phyloP scores from a whole-genome alignment of 2,329 filamentous ascomycete species.

The Phyllosticta citrichinensis region DNA sequence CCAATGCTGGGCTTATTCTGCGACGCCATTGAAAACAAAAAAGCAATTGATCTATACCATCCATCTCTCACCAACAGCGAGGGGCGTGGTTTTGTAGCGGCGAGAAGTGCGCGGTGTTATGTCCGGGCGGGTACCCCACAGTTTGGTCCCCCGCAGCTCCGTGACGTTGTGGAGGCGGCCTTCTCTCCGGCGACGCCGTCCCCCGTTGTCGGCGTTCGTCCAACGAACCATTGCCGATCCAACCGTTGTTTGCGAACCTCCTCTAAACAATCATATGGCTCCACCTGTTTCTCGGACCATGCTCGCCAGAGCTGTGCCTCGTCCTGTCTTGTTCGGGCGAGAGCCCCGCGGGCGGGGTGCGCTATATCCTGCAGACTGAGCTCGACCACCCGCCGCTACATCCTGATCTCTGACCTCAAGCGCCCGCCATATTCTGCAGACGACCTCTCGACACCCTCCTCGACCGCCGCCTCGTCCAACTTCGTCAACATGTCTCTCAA shows the following conservation, averaged over 20 bases:
- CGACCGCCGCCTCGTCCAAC: background rate
- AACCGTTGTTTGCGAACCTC: background rate
- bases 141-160: background rate
- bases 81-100: background rate
- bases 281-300: background rate
- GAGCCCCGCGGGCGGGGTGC: background rate
- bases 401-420: no score
- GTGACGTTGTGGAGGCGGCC: background rate
- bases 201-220: background rate
- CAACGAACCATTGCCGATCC: background rate
- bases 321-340: background rate
- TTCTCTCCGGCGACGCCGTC: background rate
- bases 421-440: no score
- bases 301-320: background rate
- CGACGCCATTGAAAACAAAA: constrained; percentile 1
- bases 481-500: background rate
- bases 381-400: no score
- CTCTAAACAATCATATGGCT: background rate
- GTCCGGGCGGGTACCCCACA: background rate
- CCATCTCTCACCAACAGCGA: background rate
- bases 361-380: no score
- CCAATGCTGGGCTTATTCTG: constrained; percentile 41
- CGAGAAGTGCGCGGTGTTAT: background rate
- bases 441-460: background rate
- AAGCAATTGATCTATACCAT: background rate